Percentiles rank a stretch among this genome's conserved stretches.
phyloP scores from a whole-genome alignment of 2,329 filamentous ascomycete genomes.

The Aspergillus pseudoterreus region DNA sequence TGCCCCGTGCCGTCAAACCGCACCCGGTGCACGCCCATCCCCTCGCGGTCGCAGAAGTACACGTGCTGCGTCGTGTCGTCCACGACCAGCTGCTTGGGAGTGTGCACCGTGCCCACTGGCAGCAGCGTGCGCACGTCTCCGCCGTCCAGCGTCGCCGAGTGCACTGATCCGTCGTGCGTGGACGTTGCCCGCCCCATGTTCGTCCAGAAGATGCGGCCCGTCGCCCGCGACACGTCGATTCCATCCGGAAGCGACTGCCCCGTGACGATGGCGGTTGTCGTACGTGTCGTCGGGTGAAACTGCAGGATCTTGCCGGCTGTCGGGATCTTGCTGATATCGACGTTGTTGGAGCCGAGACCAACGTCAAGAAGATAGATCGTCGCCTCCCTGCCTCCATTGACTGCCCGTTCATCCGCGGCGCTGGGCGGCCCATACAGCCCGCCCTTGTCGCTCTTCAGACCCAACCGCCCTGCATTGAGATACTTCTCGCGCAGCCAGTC shows the following conservation, averaged over 20 bases:
- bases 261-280: constrained; percentile 11
- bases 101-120: constrained; percentile 44
- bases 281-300: constrained; percentile 14
- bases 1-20: constrained; percentile 32
- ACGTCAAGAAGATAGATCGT: constrained; percentile 22
- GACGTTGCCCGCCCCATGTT: constrained; percentile 44
- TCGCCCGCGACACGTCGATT: constrained; percentile 35
- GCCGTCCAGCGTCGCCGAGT: constrained; percentile 49
- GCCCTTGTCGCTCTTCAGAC: constrained; percentile 32
- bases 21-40: constrained; percentile 32
- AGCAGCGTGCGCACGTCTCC: constrained; percentile 43
- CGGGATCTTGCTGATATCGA: constrained; percentile 12
- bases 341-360: constrained; percentile 19
- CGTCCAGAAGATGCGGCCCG: constrained; percentile 48
- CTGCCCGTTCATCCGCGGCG: constrained; percentile 2
- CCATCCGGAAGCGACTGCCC: constrained; percentile 42
- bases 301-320: constrained; percentile 7
- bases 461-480: constrained; percentile 46
- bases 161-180: constrained; percentile 41
- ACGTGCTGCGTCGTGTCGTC: constrained; percentile 26
- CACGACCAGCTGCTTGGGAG: constrained; percentile 43
- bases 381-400: constrained; percentile 6
- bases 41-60: constrained; percentile 46
- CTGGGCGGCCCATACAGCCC: constrained; percentile 30
- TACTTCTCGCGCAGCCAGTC: constrained; percentile 46